Conservation (phyloP, 176 grass and related monocot species). For the Metroxylon sagu region DNA sequence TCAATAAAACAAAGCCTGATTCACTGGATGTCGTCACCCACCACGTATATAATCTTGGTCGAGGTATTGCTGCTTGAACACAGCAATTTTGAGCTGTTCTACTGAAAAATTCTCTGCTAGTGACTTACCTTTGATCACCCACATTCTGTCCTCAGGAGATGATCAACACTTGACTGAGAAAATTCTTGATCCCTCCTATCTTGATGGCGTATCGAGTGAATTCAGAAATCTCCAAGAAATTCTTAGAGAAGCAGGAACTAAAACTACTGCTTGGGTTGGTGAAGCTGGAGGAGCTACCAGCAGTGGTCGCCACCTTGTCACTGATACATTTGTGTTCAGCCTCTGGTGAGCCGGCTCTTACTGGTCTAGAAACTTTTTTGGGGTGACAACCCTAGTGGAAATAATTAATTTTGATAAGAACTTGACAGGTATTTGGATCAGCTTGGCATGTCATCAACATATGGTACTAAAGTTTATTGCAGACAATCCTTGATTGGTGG, state of each 20-base stretch:
- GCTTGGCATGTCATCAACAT: constrained; percentile 11
- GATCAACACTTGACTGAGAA: constrained; percentile 15
- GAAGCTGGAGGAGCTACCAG: constrained; percentile 18
- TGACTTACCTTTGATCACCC: neutral
- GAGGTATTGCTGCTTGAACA: neutral
- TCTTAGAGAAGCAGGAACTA: constrained; percentile 1
- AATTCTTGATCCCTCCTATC: constrained; percentile 18
- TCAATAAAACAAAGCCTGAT: neutral
- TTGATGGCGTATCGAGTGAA: constrained; percentile 7
- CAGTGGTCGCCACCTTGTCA: constrained; percentile 18
- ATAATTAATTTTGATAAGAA: neutral
- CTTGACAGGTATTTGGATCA: constrained; percentile 18
- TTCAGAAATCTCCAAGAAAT: constrained; percentile 9
- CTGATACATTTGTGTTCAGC: constrained; percentile 21
- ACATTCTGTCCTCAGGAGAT: neutral
- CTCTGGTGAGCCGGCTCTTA: constrained; percentile 6
- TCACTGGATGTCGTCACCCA: constrained; percentile 8
- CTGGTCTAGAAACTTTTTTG: no score
- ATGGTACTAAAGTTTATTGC: constrained; percentile 15
- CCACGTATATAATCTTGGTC: constrained; percentile 18
- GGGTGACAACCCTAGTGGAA: no score
- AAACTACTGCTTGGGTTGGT: constrained; percentile 8
- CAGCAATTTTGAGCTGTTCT: no score
- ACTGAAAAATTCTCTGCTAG: no score
- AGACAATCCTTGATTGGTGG: constrained; percentile 12